These are phyloP conservation scores for Citrus reticulata DNA, from an alignment of 345 rosid species.

Conservation along the genomic window DNA sequence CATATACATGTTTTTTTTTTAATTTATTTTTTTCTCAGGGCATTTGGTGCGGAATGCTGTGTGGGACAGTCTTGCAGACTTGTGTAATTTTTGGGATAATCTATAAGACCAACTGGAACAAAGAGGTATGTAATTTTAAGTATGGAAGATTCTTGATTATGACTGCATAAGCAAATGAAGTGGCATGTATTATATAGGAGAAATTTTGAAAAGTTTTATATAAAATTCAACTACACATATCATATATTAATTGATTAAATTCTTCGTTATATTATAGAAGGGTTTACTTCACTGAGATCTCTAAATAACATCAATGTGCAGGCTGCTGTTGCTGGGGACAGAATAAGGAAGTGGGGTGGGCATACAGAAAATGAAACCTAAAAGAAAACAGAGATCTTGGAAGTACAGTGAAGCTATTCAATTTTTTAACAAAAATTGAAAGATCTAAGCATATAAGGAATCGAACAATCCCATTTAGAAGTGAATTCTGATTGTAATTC, in stretches of 20 bases:
- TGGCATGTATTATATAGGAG: not conserved
- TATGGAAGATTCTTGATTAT: not conserved
- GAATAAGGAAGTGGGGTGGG: constrained; percentile 71
- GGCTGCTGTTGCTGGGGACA: constrained; percentile 67
- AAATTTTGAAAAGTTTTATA: too few relatives aligned
- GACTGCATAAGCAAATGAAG: not conserved
- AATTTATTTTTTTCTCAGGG: constrained; percentile 37
- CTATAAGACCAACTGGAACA: constrained; percentile 64
- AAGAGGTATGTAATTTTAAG: constrained; percentile 40
- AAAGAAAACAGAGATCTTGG: not conserved
- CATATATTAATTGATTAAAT: too few relatives aligned
- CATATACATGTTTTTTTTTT: too few relatives aligned
- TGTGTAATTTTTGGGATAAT: constrained; percentile 50
- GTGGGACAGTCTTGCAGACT: constrained; percentile 61
- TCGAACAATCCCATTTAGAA: not conserved
- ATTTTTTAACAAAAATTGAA: not conserved
- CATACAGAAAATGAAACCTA: not conserved
- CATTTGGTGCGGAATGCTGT: constrained; percentile 72
- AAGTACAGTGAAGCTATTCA: not conserved
- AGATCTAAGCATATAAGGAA: too few relatives aligned
- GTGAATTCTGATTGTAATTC: too few relatives aligned
- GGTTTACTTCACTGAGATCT: not conserved
- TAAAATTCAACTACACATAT: too few relatives aligned
- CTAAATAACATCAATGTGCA: constrained; percentile 16
- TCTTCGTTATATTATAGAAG: too few relatives aligned